Percentiles rank a stretch among this genome's conserved stretches.
These are phyloP conservation scores for Cyberlindnera xylosilytica DNA, from an alignment of 805 yeast species.

Conservation along the genomic window DNA sequence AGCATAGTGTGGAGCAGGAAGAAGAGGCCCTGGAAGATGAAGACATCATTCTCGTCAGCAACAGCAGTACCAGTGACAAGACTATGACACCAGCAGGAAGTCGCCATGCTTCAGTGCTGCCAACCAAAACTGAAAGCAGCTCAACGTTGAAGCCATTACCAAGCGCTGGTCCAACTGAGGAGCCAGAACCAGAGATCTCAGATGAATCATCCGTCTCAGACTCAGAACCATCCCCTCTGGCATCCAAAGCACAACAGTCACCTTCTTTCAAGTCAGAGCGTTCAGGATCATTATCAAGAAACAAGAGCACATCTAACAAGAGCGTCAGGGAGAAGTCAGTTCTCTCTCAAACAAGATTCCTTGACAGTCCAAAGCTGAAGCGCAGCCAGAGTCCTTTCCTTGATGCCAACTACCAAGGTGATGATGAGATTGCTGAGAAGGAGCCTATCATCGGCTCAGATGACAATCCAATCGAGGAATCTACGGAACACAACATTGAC, in stretches of 20 bases:
- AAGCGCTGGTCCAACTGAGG: not conserved
- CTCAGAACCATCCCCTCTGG: conserved; percentile 13
- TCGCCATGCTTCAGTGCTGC: no score
- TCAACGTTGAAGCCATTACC: conserved; percentile 9
- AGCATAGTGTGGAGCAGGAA: conserved; percentile 12
- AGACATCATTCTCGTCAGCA: conserved; percentile 24
- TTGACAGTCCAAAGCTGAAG: conserved; percentile 17
- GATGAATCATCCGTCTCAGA: conserved; percentile 9
- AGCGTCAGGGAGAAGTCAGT: conserved; percentile 18
- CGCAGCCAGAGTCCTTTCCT: conserved; percentile 28
- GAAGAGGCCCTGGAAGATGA: conserved; percentile 15
- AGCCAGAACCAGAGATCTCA: not conserved
- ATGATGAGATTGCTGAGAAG: conserved; percentile 13
- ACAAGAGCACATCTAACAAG: conserved; percentile 3
- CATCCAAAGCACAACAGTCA: conserved; percentile 9
- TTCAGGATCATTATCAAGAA: conserved; percentile 7
- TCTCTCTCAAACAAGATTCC: conserved; percentile 19
- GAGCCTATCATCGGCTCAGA: conserved; percentile 10
- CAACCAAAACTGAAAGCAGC: conserved; percentile 1
- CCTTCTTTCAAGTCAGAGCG: conserved; percentile 9
- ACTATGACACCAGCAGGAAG: no score
- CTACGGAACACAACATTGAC: conserved; percentile 27
- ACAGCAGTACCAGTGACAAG: conserved; percentile 22
- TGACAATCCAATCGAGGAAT: conserved; percentile 29
- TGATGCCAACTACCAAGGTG: conserved; percentile 20